Evolutionary conservation across 352 stramenopile genomes (phyloP), one percentile per base, ranked within the genome.

Genomic region (Thalassiosira livingstoniorum): DNA sequence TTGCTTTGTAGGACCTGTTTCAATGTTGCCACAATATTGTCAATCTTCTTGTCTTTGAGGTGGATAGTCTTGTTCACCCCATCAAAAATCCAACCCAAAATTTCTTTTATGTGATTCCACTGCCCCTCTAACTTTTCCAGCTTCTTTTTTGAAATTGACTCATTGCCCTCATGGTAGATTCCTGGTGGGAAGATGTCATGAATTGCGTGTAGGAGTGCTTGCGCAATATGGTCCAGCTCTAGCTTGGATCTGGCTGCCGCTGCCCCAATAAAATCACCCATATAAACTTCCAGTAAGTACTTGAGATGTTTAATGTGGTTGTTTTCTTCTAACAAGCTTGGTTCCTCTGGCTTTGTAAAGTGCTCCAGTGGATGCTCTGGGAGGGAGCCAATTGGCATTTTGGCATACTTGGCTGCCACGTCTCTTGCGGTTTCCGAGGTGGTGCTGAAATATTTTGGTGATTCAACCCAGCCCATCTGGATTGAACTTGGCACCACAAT

Each of bases 401-500:
- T 18, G 4, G 80, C 54, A 23, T 76, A 83, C 7, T 58, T 5
- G 0, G 27, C 62, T 0, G 73, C 80, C 0, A 87, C 62, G 62
- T 87, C 80, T 31, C 62, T 10, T 7, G 21, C 72, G 1, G 73
- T 86, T 71, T 82, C 66, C 15, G 73, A 76, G n/a, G 39, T 73
- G 83, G 32, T 83, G 79, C 31, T 76, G 82, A 25, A 55, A 42
- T n/a, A n/a, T n/a, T n/a, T n/a, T 35, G 63, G 70, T 21, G 71
- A 85, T 15, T 71, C 47, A 7, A 60, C 53, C 72, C 78, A 85
- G 3, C 78, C 78, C 69, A 85, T 85, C n/a, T 85, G 77, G 0
- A 85, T 31, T 23, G 79, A 66, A 2, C 55, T 73, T 51, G 79
- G 79, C 4, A 86, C 60, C 35, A 86, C 79, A 58, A 87, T 13